Percentiles rank a stretch among this genome's conserved stretches.
phyloP scores from a whole-genome alignment of 495 filamentous ascomycete species.

The Aspergillus cavernicola region DNA sequence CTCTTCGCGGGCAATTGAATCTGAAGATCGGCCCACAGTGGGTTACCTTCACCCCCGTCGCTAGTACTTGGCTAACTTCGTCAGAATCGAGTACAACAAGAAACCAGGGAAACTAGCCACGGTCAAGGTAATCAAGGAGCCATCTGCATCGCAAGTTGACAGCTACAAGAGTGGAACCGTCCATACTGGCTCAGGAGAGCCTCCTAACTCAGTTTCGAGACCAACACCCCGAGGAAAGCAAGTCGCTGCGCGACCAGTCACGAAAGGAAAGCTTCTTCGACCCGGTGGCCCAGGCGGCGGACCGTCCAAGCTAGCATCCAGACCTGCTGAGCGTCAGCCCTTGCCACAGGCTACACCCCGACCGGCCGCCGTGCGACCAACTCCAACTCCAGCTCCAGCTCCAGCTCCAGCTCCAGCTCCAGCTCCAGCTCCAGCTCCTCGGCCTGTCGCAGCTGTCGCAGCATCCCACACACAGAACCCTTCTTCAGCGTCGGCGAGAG shows the following conservation, averaged over 20 bases:
- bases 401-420: slow-evolving; percentile 44
- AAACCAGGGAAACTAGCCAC: slow-evolving; percentile 89
- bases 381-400: slow-evolving; percentile 38
- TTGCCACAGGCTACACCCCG: slow-evolving; percentile 40
- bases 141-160: slow-evolving; percentile 64
- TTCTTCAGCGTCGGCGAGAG: slow-evolving; percentile 52
- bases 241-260: slow-evolving; percentile 83
- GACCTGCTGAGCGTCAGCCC: slow-evolving; percentile 42
- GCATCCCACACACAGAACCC: slow-evolving; percentile 49
- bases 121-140: slow-evolving; percentile 88
- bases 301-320: slow-evolving; percentile 63
- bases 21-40: slow-evolving; percentile 72
- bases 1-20: slow-evolving; percentile 72
- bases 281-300: slow-evolving; percentile 83
- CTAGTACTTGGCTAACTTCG: slow-evolving; percentile 21
- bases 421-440: slow-evolving; percentile 36
- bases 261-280: slow-evolving; percentile 78
- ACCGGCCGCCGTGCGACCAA: slow-evolving; percentile 43
- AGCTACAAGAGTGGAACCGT: slow-evolving; percentile 91
- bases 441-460: slow-evolving; percentile 44
- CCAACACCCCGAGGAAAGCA: slow-evolving; percentile 84
- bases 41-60: slow-evolving; percentile 17
- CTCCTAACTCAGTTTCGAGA: slow-evolving; percentile 74
- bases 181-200: slow-evolving; percentile 81
- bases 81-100: slow-evolving; percentile 89